A percentile compares a stretch with the other conserved stretches of the same genome.
These are phyloP conservation scores for Pseudocohnilembus persalinus DNA, from an alignment of 169 alveolate species.

Conservation along the genomic window DNA sequence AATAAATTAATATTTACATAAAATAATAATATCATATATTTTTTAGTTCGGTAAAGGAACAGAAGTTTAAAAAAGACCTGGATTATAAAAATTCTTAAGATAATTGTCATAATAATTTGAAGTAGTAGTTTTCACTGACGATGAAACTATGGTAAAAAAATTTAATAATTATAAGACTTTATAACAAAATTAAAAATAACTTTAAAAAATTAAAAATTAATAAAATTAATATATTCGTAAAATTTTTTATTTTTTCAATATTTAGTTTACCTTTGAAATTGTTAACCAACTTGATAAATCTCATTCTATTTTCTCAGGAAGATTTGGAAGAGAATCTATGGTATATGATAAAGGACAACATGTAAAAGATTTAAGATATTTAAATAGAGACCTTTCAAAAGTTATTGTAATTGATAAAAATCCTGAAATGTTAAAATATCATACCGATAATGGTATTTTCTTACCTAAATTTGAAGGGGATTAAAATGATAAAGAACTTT, in stretches of 20 bases:
- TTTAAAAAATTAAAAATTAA: too few relatives aligned
- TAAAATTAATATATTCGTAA: background rate
- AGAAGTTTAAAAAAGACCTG: slow-evolving; percentile 72
- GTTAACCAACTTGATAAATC: slow-evolving; percentile 63
- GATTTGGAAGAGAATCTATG: slow-evolving; percentile 76
- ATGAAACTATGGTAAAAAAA: slow-evolving; percentile 56
- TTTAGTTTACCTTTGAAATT: slow-evolving; percentile 53
- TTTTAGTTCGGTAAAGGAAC: slow-evolving; percentile 65
- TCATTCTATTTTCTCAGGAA: slow-evolving; percentile 47
- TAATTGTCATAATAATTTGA: slow-evolving; percentile 63
- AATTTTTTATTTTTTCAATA: background rate
- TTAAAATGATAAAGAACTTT: slow-evolving; percentile 56
- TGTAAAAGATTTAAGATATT: slow-evolving; percentile 67
- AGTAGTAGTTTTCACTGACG: slow-evolving; percentile 73
- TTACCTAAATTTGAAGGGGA: slow-evolving; percentile 68
- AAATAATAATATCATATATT: background rate
- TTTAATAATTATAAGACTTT: too few relatives aligned
- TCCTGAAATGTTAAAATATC: slow-evolving; percentile 50
- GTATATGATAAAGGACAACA: slow-evolving; percentile 61
- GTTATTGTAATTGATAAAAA: slow-evolving; percentile 61
- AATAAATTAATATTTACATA: background rate
- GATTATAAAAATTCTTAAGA: slow-evolving; percentile 64
- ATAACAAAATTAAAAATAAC: too few relatives aligned
- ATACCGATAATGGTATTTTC: slow-evolving; percentile 63
- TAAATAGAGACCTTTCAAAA: slow-evolving; percentile 67